Conservation (phyloP, 495 filamentous ascomycete genomes). For the Aspergillus sclerotioniger region DNA sequence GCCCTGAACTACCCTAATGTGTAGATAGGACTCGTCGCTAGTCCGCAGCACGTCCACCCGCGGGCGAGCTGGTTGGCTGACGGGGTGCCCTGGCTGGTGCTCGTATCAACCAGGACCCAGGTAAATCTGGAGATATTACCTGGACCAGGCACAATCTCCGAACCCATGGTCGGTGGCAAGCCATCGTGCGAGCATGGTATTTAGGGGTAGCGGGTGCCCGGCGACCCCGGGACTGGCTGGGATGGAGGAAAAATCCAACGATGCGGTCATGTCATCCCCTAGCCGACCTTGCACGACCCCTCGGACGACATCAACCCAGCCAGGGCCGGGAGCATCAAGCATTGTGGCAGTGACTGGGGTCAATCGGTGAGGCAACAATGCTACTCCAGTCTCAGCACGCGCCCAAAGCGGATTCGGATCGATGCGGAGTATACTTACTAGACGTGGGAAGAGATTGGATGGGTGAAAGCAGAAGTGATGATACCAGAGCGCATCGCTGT, state of each 20-base stretch:
- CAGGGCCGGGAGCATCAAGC: constrained; percentile 3
- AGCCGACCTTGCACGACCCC: constrained; percentile 4
- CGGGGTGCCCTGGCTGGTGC: neutral
- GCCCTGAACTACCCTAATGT: constrained; percentile 12
- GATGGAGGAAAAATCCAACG: neutral
- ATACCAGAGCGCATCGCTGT: constrained; percentile 12
- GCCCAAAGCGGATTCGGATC: constrained; percentile 10
- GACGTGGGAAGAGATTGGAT: constrained; percentile 5
- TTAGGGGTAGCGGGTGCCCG: constrained; percentile 6
- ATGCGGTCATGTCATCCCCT: constrained; percentile 7
- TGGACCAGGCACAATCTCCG: constrained; percentile 5
- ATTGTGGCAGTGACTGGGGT: constrained; percentile 10
- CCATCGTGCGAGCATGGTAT: constrained; percentile 8
- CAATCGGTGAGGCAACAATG: neutral
- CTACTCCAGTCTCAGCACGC: constrained; percentile 19
- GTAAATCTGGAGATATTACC: constrained; percentile 5
- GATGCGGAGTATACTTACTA: constrained; percentile 11
- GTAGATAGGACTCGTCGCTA: neutral
- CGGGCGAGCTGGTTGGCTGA: neutral
- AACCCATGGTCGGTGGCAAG: constrained; percentile 11
- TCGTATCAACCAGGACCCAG: neutral
- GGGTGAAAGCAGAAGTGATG: constrained; percentile 3
- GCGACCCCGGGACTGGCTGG: constrained; percentile 12
- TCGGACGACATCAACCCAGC: constrained; percentile 7
- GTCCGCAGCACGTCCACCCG: neutral